Evolutionary conservation across 345 rosid species (phyloP), one percentile per base, ranked within the genome.

Genomic region (Eutrema japonicum): DNA sequence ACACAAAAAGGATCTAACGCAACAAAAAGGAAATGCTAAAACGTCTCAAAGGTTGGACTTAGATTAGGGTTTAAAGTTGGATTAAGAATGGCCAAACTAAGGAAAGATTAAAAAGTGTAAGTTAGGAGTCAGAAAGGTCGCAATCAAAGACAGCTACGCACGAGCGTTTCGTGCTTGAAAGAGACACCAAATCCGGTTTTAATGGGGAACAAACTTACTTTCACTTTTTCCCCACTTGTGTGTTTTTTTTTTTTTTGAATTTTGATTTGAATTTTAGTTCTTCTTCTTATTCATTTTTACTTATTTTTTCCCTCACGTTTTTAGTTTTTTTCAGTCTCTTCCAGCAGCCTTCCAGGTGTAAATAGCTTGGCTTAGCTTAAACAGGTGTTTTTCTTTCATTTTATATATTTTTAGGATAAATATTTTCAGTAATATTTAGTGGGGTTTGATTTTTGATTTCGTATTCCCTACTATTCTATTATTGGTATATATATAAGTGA

Each of bases 271-370:
- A 4, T 60, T 48, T 12, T 9, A 2, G 3, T 52, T 35, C 5
- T 33, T 35, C 5, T 33, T 49, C 6, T 41, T 36, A 60, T 49
- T 40, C 47, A 12, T 2, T n/a, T 59, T 43, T 11, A 67, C 27
- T 36, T 43, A 36, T 26, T 8, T 45, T 68, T 22, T 38, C 7
- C 10, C 27, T 36, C 52, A 50, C 8, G 75, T 63, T 46, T 54
- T 63, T 9, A 0, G 0, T 0, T 27, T 18, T 27, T 46, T 10
- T 70, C 71, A 48, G 75, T 70, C 60, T 76, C 80, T 66, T 65
- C 50, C 52, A 70, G 72, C 63, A 71, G 68, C 67, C 72, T 40
- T 70, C 72, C 80, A 77, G 55, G 72, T 77, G 80, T 70, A 40
- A 41, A 2, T 56, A 30, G 75, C 53, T 76, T 56, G 47, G 68